Percentiles rank a stretch among this genome's conserved stretches.
Conservation (phyloP, 2,329 filamentous ascomycete genomes). For the Cladosporium cucumerinum region DNA sequence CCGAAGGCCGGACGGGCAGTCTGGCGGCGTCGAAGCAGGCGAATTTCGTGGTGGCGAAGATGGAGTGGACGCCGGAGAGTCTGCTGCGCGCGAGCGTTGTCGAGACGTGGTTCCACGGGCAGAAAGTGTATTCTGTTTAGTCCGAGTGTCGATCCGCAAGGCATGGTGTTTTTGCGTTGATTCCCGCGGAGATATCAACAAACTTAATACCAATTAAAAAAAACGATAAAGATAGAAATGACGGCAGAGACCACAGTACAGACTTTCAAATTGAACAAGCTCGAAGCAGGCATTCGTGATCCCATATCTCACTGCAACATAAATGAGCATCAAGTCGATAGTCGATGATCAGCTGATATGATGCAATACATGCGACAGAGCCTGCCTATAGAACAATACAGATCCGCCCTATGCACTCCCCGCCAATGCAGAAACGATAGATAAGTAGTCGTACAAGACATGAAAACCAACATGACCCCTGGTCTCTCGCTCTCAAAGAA, state of each 20-base stretch:
- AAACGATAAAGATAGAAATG: background rate
- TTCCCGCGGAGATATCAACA: background rate
- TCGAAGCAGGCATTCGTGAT: background rate
- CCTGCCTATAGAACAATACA: background rate
- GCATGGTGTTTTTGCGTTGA: background rate
- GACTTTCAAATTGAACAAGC: background rate
- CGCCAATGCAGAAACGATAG: background rate
- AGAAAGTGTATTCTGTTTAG: background rate
- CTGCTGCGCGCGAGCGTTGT: background rate
- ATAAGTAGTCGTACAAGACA: background rate
- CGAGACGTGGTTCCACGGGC: background rate
- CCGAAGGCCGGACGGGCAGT: slow-evolving; percentile 53
- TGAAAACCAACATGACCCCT: background rate
- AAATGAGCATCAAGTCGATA: background rate
- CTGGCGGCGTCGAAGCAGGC: slow-evolving; percentile 53
- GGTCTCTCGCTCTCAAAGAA: background rate
- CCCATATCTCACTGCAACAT: background rate
- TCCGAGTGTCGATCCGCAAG: no score
- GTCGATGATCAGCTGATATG: background rate
- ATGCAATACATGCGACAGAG: background rate
- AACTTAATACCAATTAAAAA: no score
- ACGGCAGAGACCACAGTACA: background rate
- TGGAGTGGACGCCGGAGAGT: slow-evolving; percentile 5
- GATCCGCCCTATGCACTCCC: background rate
- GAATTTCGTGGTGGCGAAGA: slow-evolving; percentile 51